A percentile compares a stretch with the other conserved stretches of the same genome.
These are phyloP conservation scores for Zymoseptoria crescenta DNA, from an alignment of 2,329 filamentous ascomycete species.

Conservation along the genomic window DNA sequence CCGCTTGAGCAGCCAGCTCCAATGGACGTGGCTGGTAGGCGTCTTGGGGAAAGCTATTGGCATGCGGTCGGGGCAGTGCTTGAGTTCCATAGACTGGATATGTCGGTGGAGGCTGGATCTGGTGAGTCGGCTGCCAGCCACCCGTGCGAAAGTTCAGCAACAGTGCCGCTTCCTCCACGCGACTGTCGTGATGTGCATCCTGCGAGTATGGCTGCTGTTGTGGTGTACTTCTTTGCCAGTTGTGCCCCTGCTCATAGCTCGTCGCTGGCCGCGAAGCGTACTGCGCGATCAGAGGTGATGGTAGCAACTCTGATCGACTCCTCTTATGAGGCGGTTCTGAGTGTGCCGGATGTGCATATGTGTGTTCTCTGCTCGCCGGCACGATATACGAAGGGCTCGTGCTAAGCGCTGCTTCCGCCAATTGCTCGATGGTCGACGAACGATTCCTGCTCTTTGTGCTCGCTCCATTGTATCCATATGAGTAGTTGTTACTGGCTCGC, in stretches of 20 bases:
- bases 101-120: slow-evolving; percentile 5
- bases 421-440: slow-evolving; percentile 35
- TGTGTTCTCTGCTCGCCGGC: slow-evolving; percentile 5
- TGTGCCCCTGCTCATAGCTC: slow-evolving; percentile 37
- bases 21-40: slow-evolving; percentile 16
- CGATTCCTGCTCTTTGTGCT: slow-evolving; percentile 12
- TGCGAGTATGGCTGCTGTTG: slow-evolving; percentile 9
- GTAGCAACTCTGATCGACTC: slow-evolving; percentile 50
- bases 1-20: slow-evolving; percentile 11
- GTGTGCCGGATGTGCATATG: slow-evolving; percentile 16
- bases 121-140: slow-evolving; percentile 18
- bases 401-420: slow-evolving; percentile 37
- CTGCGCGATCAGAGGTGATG: slow-evolving; percentile 36
- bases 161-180: slow-evolving; percentile 40
- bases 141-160: slow-evolving; percentile 37
- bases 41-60: slow-evolving; percentile 27
- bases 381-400: slow-evolving; percentile 27
- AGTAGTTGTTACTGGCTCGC: slow-evolving; percentile 14
- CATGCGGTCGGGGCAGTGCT: slow-evolving; percentile 20
- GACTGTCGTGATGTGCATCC: slow-evolving; percentile 24
- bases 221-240: slow-evolving; percentile 9
- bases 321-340: slow-evolving; percentile 51
- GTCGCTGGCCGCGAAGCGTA: slow-evolving; percentile 38
- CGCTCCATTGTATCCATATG: slow-evolving; percentile 20
- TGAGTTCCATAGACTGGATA: slow-evolving; percentile 5